Base-by-base conservation (phyloP, 768 basidiomycete genomes). In the Tephrocybe sp. region DNA sequence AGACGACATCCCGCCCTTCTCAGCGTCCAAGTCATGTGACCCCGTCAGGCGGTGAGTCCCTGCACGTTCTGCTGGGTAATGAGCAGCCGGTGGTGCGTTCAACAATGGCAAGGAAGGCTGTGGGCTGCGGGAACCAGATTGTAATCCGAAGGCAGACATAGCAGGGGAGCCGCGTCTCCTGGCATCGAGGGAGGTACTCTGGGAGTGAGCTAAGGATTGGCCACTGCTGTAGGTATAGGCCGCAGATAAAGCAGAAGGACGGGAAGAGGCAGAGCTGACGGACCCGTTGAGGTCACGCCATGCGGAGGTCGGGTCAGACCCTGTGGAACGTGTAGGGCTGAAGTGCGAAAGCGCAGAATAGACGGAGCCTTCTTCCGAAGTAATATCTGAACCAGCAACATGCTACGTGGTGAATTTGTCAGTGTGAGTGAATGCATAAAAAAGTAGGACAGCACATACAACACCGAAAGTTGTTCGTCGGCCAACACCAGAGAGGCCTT, bases 341-440 rank as follows among this genome's bases (percentile, higher is more conserved):
- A 84, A 63, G 48, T 79, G 78, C 1, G 84, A 83, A 17, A 72
- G 74, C 72, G 80, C 76, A 0, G 86, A 87, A 57, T 84, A 78
- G 10, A 89, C 63, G 0, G 87, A 89, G 20, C 77, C 83, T 56
- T 77, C 75, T 57, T 87, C 83, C 19, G 87, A 84, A n/a, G 63
- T 63, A 38, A 74, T 60, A 19, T 65, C 63, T 5, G 67, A 60
- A 33, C 66, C 68, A n/a, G 64, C 66, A 46, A 78, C 73, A 32
- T 77, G 75, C 74, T 84, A 57, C 17, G 56, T 48, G 34, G 50
- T 36, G 48, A 36, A 11, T 5, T 32, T 23, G 34, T 63, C 12
- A 60, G 57, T 45, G 58, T 20, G 51, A 23, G 6, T 52, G 35
- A 58, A 48, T 54, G 35, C 51, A 54, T 31, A 26, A 53, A 13